Conservation (phyloP, 345 rosid genomes). For the Aquilaria yunnanensis region DNA sequence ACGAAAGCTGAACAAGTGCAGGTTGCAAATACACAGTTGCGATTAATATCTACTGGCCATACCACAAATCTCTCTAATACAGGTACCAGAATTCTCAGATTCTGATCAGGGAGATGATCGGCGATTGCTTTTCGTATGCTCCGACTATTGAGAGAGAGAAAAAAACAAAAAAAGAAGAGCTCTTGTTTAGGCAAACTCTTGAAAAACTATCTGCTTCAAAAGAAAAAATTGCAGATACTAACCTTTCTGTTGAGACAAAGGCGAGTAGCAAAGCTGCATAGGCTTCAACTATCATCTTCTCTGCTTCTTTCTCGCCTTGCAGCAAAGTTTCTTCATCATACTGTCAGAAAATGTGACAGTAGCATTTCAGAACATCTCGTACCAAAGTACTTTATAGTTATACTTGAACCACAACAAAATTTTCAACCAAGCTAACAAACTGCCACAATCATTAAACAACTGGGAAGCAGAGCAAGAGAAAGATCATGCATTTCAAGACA, state of each 20-base stretch:
- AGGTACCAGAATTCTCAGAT: conserved; percentile 66
- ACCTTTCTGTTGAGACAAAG: conserved; percentile 98
- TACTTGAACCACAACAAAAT: conserved; percentile 1
- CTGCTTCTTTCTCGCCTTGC: conserved; percentile 97
- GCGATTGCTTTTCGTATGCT: conserved; percentile 71
- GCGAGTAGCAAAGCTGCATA: conserved; percentile 94
- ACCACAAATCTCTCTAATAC: conserved; percentile 99
- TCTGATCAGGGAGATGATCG: conserved; percentile 64
- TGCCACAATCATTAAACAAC: background rate
- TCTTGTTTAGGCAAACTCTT: background rate
- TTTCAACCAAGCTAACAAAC: background rate
- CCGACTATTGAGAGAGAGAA: conserved; percentile 44
- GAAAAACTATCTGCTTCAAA: background rate
- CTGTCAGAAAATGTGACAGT: conserved; percentile 23
- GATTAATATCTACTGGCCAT: conserved; percentile 21
- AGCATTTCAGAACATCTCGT: conserved; percentile 4
- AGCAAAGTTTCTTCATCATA: conserved; percentile 70
- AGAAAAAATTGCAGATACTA: conserved; percentile 1
- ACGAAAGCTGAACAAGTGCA: background rate
- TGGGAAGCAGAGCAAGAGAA: too few species aligned
- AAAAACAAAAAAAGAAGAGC: background rate
- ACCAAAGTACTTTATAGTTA: background rate
- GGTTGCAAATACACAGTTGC: background rate
- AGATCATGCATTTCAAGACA: background rate
- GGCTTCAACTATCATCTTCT: conserved; percentile 97